These are phyloP conservation scores for Silene uniflora DNA, from an alignment of 148 eudicot genomes.

Conservation along the genomic window DNA sequence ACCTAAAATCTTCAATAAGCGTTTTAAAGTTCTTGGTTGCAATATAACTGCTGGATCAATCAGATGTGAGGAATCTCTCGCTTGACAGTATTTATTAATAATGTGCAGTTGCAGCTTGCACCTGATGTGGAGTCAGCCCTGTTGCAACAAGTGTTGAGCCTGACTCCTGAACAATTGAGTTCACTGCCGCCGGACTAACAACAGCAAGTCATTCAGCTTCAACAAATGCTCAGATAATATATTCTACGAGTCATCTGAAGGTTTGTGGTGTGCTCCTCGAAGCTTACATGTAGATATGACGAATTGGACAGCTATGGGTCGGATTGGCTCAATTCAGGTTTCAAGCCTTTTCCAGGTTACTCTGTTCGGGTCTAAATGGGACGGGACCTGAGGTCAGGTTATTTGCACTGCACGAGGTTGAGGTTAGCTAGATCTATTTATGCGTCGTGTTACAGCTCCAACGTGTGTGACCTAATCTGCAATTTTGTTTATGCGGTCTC, in stretches of 20 bases:
- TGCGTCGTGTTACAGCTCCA: background rate
- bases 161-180: constrained; percentile 83
- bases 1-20: background rate
- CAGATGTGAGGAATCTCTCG: background rate
- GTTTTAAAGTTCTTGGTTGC: background rate
- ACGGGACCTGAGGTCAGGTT: too few species aligned
- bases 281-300: background rate
- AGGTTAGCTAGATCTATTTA: background rate
- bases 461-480: background rate
- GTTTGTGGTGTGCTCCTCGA: background rate
- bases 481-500: background rate
- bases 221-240: constrained; percentile 67
- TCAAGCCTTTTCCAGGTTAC: background rate
- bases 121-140: constrained; percentile 64
- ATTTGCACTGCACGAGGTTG: background rate
- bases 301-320: background rate
- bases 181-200: constrained; percentile 86
- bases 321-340: background rate
- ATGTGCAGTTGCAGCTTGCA: constrained; percentile 62
- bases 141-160: constrained; percentile 70
- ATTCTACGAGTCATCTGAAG: background rate
- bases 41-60: background rate
- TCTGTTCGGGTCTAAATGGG: too few species aligned
- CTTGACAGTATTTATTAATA: constrained; percentile 10
- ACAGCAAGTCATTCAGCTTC: constrained; percentile 81